Percentiles rank a stretch among this genome's conserved stretches.
These are phyloP conservation scores for Danielia oregonensis DNA, from an alignment of 805 yeast genomes.

Conservation along the genomic window DNA sequence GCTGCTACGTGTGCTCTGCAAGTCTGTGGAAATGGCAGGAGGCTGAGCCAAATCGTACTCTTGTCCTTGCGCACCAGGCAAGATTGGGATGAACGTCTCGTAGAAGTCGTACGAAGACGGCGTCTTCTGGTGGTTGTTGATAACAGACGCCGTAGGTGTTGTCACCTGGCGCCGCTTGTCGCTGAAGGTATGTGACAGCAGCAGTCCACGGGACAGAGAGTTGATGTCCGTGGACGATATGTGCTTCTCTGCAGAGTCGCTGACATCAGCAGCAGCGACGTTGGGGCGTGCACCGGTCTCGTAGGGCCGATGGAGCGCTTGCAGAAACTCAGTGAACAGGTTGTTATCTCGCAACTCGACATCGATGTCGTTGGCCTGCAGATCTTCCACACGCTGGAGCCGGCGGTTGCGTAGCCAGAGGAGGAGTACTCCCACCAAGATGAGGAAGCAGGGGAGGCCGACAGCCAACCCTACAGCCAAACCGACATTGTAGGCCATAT, in stretches of 20 bases:
- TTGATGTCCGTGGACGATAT: neutral
- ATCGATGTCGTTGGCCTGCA: constrained; percentile 24
- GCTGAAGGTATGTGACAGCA: neutral
- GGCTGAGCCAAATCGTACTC: constrained; percentile 4
- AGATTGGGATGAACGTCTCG: constrained; percentile 39
- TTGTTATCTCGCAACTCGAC: constrained; percentile 35
- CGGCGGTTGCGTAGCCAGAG: constrained; percentile 31
- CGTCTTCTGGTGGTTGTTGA: constrained; percentile 12
- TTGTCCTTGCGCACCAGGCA: constrained; percentile 15
- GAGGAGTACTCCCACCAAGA: constrained; percentile 19
- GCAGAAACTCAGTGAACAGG: constrained; percentile 33
- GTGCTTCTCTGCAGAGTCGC: constrained; percentile 2
- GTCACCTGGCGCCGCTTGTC: constrained; percentile 1
- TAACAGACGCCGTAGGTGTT: neutral
- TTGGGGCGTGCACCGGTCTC: constrained; percentile 6
- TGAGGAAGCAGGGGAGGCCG: constrained; percentile 35
- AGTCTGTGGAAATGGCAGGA: constrained; percentile 7
- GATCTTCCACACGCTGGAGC: constrained; percentile 31
- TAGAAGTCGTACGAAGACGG: constrained; percentile 39
- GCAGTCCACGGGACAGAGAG: neutral
- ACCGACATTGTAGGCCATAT: constrained; percentile 13
- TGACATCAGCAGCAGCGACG: constrained; percentile 2
- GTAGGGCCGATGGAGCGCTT: constrained; percentile 29
- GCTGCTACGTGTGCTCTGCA: constrained; percentile 11
- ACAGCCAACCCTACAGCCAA: constrained; percentile 41